Base-by-base conservation (phyloP, 768 basidiomycete genomes). In the Boletus rubropictus region DNA sequence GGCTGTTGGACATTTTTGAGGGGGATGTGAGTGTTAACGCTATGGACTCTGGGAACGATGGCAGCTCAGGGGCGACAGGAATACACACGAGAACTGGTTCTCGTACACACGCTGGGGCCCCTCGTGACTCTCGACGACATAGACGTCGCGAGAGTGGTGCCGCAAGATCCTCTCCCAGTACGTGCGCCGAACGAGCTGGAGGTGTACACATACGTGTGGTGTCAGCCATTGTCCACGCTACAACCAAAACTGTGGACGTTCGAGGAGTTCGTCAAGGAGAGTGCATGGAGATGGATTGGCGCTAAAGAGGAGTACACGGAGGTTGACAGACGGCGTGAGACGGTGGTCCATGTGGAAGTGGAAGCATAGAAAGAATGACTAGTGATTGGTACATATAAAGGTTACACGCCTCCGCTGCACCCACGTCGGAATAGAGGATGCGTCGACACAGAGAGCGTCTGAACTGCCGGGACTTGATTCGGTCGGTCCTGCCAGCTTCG, bases 121-220 rank as follows among this genome's bases (percentile, higher is more conserved):
- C 63, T 77, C 15, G 59, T 59, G 62, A 5, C 58, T 59, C 43
- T 69, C 70, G 40, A 51, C 57, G 42, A 61, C 17, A 17, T 51
- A 5, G 52, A 54, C 21, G 39, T 20, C 6, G 27, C 61, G 3
- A 64, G 64, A 55, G 41, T 60, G 34, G 65, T 78, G 4, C 74
- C 78, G 2, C 54, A 65, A 10, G 65, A 69, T 5, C 67, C 72
- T n/a, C 69, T 75, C 0, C 65, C 73, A 3, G 58, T 79, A 8
- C 74, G 75, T 15, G 38, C 63, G 4, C 42, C 56, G 0, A 50
- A 60, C 24, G 70, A 74, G 15, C 62, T 77, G 1, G 57, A 71
- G n/a, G 83, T 76, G 0, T 74, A 87, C 50, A 83, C 86, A 3
- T 97, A 96, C 59, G 73, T 91, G 20, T 95, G 82, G 76, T 63